Percentiles rank a stretch among this genome's conserved stretches.
phyloP scores from a whole-genome alignment of 78 protist species.

The Planoprotostelium fungivorum region DNA sequence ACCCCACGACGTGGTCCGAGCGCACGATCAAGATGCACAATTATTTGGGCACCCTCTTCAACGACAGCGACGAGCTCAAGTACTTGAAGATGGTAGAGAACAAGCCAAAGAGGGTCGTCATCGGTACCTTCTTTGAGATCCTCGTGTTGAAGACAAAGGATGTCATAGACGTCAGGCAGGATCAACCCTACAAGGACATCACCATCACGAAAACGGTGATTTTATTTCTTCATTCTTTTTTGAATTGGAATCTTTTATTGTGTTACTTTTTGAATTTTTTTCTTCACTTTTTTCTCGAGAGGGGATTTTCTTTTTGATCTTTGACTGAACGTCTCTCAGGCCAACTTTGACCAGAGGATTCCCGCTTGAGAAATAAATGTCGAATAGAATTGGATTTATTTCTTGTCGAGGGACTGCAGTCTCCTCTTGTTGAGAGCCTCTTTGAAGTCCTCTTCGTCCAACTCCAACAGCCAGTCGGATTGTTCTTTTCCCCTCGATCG shows the following conservation, averaged over 20 bases:
- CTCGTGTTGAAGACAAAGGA: slow-evolving; percentile 33
- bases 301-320: too few relatives aligned
- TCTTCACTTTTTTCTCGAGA: too few relatives aligned
- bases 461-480: background rate
- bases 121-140: slow-evolving; percentile 38
- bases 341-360: too few relatives aligned
- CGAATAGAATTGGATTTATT: too few relatives aligned
- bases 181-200: slow-evolving; percentile 30
- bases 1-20: slow-evolving; percentile 11
- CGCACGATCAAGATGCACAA: slow-evolving; percentile 30
- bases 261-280: too few relatives aligned
- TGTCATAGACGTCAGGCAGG: slow-evolving; percentile 23
- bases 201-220: slow-evolving; percentile 24
- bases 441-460: background rate
- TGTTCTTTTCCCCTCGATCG: background rate
- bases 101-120: background rate
- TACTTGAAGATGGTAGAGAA: background rate
- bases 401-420: background rate
- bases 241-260: too few relatives aligned
- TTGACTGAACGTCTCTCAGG: too few relatives aligned
- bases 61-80: background rate
- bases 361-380: too few relatives aligned
- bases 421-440: background rate
- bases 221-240: too few relatives aligned
- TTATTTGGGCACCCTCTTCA: slow-evolving; percentile 14